These are phyloP conservation scores for Chlorencoelia australis DNA, from an alignment of 2,329 filamentous ascomycete species.

Conservation along the genomic window DNA sequence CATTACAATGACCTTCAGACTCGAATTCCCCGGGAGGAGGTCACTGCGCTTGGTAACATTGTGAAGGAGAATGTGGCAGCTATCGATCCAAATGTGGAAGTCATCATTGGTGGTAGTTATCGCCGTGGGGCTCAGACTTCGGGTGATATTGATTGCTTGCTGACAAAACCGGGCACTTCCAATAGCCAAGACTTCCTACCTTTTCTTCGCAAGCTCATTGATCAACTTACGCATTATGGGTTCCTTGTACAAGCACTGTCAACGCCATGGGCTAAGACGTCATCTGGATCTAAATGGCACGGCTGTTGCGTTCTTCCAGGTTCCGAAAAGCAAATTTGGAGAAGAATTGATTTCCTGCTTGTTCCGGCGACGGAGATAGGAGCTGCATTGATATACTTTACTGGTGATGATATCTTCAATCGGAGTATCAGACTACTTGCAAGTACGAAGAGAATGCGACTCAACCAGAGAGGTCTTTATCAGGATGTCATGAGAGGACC, in stretches of 20 bases:
- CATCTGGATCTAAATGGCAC: conserved; percentile 77
- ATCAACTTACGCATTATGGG: conserved; percentile 42
- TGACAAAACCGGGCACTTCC: conserved; percentile 56
- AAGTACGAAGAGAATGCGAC: conserved; percentile 66
- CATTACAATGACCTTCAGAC: conserved; percentile 71
- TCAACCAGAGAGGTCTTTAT: conserved; percentile 79
- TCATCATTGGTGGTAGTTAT: conserved; percentile 77
- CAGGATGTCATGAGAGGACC: conserved; percentile 54
- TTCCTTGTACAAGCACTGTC: conserved; percentile 68
- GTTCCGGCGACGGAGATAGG: conserved; percentile 74
- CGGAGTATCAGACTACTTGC: conserved; percentile 73
- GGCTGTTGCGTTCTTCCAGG: conserved; percentile 66
- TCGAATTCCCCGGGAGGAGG: conserved; percentile 69
- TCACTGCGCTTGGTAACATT: conserved; percentile 55
- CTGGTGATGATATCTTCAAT: conserved; percentile 92
- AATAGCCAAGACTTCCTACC: conserved; percentile 46
- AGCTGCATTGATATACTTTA: conserved; percentile 88
- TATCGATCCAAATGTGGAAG: conserved; percentile 54
- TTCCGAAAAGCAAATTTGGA: conserved; percentile 47
- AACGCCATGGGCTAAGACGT: conserved; percentile 32
- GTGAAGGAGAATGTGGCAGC: conserved; percentile 48
- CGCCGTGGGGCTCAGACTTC: conserved; percentile 65
- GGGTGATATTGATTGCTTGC: conserved; percentile 76
- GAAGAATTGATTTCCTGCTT: conserved; percentile 74
- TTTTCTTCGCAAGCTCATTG: conserved; percentile 55